Evolutionary conservation across 352 stramenopile genomes (phyloP), one percentile per base, ranked within the genome.

Genomic region (Phytophthora ramorum): DNA sequence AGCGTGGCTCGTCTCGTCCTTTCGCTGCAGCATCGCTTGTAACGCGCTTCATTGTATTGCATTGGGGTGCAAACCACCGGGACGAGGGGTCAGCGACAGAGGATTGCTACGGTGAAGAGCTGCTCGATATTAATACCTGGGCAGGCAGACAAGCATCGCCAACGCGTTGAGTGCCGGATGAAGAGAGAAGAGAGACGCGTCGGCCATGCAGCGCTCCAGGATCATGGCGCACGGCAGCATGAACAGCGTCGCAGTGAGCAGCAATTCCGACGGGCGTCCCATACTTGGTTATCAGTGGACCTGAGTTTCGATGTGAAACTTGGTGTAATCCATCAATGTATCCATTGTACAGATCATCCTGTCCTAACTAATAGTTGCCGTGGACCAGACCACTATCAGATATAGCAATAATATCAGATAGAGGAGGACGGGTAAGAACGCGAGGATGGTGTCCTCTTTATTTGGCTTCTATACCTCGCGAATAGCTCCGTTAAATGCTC

Each of bases 11-110:
- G 41, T 75, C 16, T 77, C 78, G 9, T 58, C 37, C 58, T 88
- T 90, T 12, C 81, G 76, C 40, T 81, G 69, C 5, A 88, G 49
- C 74, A 92, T 89, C 0, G 71, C 66, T 57, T 79, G 87, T 19
- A 90, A 64, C 10, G 79, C 84, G 8, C 78, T 87, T 32, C 0
- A 28, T 48, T 16, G 10, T 16, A 38, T 38, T 46, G 9, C 0
- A 24, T 24, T 16, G 20, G 30, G 19, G 24, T 63, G 9, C 46
- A 50, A 55, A 69, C 22, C 51, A 48, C 28, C 38, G 38, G 48
- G 50, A 65, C 6, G 45, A 30, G 50, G 14, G 38, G 50, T 61
- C 35, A 68, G 41, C 28, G 37, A 58, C 10, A 13, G 9, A 50
- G 2, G 16, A 57, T 24, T 40, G 20, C n/a, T 12, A 5, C 9